These are phyloP conservation scores for Tremellales sp. DNA, from an alignment of 1,284 basidiomycete genomes.

Conservation along the genomic window DNA sequence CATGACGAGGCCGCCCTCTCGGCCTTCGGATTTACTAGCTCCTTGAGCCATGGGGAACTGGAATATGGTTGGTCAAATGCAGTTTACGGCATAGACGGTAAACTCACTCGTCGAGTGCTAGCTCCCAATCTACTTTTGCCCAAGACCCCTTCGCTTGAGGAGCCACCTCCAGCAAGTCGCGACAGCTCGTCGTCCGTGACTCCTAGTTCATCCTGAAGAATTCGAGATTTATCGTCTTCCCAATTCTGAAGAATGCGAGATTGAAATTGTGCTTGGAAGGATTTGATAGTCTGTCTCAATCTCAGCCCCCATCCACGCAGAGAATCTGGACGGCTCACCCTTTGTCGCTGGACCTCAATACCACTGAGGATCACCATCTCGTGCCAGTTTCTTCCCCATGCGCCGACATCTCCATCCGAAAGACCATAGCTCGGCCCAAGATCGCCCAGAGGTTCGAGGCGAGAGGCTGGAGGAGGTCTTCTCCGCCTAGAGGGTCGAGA, in stretches of 20 bases:
- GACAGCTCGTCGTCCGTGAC: slow-evolving; percentile 45
- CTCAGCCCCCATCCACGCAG: background rate
- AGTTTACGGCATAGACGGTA: background rate
- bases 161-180: slow-evolving; percentile 14
- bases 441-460: slow-evolving; percentile 25
- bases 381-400: slow-evolving; percentile 47
- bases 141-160: slow-evolving; percentile 17
- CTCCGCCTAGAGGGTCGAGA: slow-evolving; percentile 22
- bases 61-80: background rate
- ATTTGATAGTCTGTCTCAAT: slow-evolving; percentile 35
- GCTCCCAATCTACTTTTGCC: slow-evolving; percentile 34
- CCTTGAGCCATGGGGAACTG: slow-evolving; percentile 39
- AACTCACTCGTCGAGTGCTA: slow-evolving; percentile 28
- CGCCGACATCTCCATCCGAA: slow-evolving; percentile 36
- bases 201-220: slow-evolving; percentile 45
- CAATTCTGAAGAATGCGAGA: slow-evolving; percentile 40
- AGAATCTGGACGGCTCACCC: slow-evolving; percentile 18
- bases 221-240: slow-evolving; percentile 41
- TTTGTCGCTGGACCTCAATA: slow-evolving; percentile 43
- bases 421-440: slow-evolving; percentile 30
- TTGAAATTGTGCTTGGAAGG: slow-evolving; percentile 45
- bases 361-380: slow-evolving; percentile 46
- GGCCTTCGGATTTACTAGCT: slow-evolving; percentile 27
- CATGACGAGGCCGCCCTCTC: slow-evolving; percentile 52
- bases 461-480: slow-evolving; percentile 9